Evolutionary conservation across 345 rosid species (phyloP).

Genomic region (Melaleuca quinquenervia): DNA sequence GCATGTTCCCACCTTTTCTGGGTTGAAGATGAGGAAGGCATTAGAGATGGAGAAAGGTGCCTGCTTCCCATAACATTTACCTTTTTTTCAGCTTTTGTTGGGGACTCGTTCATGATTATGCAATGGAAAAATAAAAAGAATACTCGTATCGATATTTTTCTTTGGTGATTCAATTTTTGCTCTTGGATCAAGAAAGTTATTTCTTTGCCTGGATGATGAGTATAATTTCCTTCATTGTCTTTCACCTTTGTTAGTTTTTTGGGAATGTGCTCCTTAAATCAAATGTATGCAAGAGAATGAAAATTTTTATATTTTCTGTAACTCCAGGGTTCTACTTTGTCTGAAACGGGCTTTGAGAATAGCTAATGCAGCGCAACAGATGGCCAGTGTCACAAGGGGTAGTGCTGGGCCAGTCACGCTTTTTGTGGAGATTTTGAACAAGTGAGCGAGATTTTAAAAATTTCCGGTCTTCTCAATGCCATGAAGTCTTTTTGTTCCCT

Average conservation of each 20-base stretch:
- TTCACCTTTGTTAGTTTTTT: neutral
- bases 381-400: conserved; percentile 66
- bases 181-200: neutral
- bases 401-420: conserved; percentile 68
- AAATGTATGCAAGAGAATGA: neutral
- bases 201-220: neutral
- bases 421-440: conserved; percentile 80
- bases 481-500: neutral
- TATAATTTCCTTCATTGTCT: neutral
- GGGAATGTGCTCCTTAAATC: neutral
- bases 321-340: conserved; percentile 68
- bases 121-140: neutral
- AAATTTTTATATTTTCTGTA: neutral
- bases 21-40: conserved; percentile 57
- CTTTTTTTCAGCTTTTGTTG: neutral
- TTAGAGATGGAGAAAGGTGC: conserved; percentile 83
- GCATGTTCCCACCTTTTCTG: conserved; percentile 94
- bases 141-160: neutral
- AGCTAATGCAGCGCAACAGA: conserved; percentile 90
- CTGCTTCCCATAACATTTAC: neutral
- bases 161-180: neutral
- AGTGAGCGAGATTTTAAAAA: conserved; percentile 22
- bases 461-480: neutral
- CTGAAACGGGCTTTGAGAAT: conserved; percentile 78
- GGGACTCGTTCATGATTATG: neutral